A percentile compares a stretch with the other conserved stretches of the same genome.
phyloP scores from a whole-genome alignment of 345 rosid genomes.

The Eutrema japonicum region DNA sequence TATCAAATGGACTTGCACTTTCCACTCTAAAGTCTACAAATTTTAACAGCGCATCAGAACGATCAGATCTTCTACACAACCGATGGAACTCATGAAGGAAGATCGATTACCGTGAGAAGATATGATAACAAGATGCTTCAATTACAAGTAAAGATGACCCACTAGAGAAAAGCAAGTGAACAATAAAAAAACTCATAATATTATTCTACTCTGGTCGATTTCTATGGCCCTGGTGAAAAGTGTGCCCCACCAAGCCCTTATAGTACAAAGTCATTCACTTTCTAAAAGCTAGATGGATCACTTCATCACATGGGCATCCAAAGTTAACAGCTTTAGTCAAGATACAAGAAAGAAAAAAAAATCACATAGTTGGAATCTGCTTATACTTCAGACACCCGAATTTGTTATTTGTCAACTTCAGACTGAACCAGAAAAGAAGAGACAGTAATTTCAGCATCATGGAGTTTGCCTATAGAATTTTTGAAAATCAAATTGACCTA shows the following conservation, averaged over 20 bases:
- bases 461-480: neutral
- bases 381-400: neutral
- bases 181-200: conserved; percentile 28
- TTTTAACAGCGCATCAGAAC: conserved; percentile 3
- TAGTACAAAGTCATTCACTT: conserved; percentile 36
- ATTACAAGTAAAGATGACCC: conserved; percentile 44
- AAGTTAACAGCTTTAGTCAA: conserved; percentile 31
- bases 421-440: conserved; percentile 2
- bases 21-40: neutral
- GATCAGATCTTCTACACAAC: conserved; percentile 8
- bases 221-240: conserved; percentile 39
- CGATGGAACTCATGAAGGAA: conserved; percentile 10
- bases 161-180: conserved; percentile 30
- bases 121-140: conserved; percentile 42
- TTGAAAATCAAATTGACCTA: conserved; percentile 21
- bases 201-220: conserved; percentile 30
- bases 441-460: neutral
- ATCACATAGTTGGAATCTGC: conserved; percentile 14
- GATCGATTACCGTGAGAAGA: conserved; percentile 17
- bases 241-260: conserved; percentile 37
- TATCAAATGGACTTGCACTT: conserved; percentile 5
- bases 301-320: conserved; percentile 45
- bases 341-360: neutral
- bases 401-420: conserved; percentile 19
- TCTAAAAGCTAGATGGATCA: conserved; percentile 41